Percentiles rank a stretch among this genome's conserved stretches.
These are phyloP conservation scores for Teratosphaeria viscida DNA, from an alignment of 2,329 filamentous ascomycete species.

Conservation along the genomic window DNA sequence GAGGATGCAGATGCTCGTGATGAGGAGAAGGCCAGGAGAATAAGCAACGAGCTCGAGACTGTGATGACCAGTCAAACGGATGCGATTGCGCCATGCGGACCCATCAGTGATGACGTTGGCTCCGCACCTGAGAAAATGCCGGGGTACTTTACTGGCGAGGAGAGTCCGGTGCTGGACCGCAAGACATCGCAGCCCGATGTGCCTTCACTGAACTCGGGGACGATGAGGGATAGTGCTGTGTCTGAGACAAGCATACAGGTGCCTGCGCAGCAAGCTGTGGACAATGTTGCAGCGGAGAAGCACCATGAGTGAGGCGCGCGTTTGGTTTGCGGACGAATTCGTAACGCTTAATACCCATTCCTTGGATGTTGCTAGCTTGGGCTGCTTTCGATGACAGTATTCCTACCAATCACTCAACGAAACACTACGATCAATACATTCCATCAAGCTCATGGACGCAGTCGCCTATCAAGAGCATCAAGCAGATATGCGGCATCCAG, in stretches of 20 bases:
- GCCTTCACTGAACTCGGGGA: background rate
- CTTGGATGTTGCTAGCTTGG: too few species aligned
- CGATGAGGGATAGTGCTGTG: background rate
- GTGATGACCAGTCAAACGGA: background rate
- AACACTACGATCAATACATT: too few species aligned
- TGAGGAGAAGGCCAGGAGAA: constrained; percentile 9
- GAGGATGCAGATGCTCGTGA: background rate
- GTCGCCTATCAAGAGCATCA: too few species aligned
- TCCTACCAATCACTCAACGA: too few species aligned
- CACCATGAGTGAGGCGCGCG: background rate
- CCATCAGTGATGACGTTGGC: background rate
- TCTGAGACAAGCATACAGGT: background rate
- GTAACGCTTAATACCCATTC: background rate
- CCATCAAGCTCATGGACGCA: too few species aligned
- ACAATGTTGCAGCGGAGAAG: background rate
- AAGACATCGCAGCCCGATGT: background rate
- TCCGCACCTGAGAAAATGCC: background rate
- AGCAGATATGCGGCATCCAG: too few species aligned
- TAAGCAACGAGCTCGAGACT: background rate
- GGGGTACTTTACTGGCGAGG: background rate
- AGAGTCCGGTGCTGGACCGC: background rate
- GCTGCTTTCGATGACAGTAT: background rate
- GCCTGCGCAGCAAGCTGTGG: background rate
- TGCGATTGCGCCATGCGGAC: background rate
- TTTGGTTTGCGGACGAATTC: background rate